A percentile compares a stretch with the other conserved stretches of the same genome.
These are phyloP conservation scores for Parmales sp. DNA, from an alignment of 108 stramenopile species.

Conservation along the genomic window DNA sequence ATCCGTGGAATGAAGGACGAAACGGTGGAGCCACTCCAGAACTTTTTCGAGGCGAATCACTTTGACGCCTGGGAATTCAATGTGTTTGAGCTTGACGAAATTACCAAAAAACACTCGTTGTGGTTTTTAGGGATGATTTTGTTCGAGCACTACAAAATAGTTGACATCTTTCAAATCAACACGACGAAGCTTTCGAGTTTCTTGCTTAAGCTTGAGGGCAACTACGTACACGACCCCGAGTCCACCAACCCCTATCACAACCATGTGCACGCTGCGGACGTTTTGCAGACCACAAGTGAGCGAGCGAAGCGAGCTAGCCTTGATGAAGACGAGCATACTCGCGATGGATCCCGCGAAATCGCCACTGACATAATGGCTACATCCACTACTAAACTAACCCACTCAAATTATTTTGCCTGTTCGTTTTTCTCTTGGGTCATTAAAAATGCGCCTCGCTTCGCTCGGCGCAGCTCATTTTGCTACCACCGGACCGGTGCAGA, in stretches of 20 bases:
- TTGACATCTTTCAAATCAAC: constrained; percentile 13
- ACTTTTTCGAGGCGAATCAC: not conserved
- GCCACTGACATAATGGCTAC: no score
- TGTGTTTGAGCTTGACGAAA: constrained; percentile 35
- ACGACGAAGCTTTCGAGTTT: constrained; percentile 21
- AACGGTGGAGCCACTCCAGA: not conserved
- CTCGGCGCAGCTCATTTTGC: not conserved
- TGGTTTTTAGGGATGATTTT: constrained; percentile 4
- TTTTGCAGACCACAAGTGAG: constrained; percentile 42
- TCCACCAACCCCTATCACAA: constrained; percentile 55
- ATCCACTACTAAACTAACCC: no score
- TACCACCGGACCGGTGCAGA: not conserved
- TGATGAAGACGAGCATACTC: no score
- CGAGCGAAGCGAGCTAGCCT: no score
- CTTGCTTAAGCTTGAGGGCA: constrained; percentile 27
- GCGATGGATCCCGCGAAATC: no score
- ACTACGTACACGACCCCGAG: constrained; percentile 15
- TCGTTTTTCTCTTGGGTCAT: no score
- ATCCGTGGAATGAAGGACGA: not conserved
- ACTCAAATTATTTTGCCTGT: no score
- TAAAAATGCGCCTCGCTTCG: no score
- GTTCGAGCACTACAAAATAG: constrained; percentile 19
- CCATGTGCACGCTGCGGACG: constrained; percentile 62
- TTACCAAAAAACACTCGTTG: constrained; percentile 10
- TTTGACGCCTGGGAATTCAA: constrained; percentile 46